Evolutionary conservation across 2,329 filamentous ascomycete species (phyloP).

Genomic region (Coniochaeta pulveracea): DNA sequence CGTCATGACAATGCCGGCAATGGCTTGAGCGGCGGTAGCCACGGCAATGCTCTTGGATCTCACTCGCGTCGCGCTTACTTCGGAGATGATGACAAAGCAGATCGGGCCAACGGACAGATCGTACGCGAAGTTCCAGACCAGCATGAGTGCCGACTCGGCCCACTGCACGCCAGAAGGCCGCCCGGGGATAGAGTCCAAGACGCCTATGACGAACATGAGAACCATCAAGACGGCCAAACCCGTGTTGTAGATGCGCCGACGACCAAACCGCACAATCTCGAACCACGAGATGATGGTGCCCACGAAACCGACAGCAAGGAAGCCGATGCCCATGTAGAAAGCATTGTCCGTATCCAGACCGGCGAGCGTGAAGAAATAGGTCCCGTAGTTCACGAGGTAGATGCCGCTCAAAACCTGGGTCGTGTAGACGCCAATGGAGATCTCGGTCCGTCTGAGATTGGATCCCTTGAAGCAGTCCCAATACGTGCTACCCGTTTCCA

Average conservation of each 20-base stretch:
- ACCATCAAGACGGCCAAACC: slow-evolving; percentile 31
- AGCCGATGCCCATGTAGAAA: slow-evolving; percentile 41
- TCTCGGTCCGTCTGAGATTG: slow-evolving; percentile 41
- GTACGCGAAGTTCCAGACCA: slow-evolving; percentile 40
- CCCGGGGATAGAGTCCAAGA: slow-evolving; percentile 31
- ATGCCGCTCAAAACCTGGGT: slow-evolving; percentile 55
- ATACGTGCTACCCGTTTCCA: slow-evolving; percentile 35
- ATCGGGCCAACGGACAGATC: slow-evolving; percentile 38
- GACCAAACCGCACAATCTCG: slow-evolving; percentile 35
- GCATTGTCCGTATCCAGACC: slow-evolving; percentile 35
- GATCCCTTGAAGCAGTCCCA: slow-evolving; percentile 36
- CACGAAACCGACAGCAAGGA: slow-evolving; percentile 33
- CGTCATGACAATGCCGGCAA: slow-evolving; percentile 28
- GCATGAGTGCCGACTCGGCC: slow-evolving; percentile 36
- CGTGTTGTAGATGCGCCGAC: slow-evolving; percentile 35
- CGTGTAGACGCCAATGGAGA: slow-evolving; percentile 49
- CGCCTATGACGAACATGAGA: slow-evolving; percentile 34
- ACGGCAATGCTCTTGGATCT: slow-evolving; percentile 32
- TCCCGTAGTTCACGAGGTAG: slow-evolving; percentile 53
- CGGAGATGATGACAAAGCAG: slow-evolving; percentile 42
- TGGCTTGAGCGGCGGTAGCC: slow-evolving; percentile 28
- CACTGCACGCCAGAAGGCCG: slow-evolving; percentile 26
- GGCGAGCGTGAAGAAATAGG: slow-evolving; percentile 48
- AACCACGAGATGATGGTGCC: slow-evolving; percentile 44
- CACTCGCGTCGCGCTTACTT: slow-evolving; percentile 32